Base-by-base conservation (phyloP, 331 rosid species). In the Quercus phellos region DNA sequence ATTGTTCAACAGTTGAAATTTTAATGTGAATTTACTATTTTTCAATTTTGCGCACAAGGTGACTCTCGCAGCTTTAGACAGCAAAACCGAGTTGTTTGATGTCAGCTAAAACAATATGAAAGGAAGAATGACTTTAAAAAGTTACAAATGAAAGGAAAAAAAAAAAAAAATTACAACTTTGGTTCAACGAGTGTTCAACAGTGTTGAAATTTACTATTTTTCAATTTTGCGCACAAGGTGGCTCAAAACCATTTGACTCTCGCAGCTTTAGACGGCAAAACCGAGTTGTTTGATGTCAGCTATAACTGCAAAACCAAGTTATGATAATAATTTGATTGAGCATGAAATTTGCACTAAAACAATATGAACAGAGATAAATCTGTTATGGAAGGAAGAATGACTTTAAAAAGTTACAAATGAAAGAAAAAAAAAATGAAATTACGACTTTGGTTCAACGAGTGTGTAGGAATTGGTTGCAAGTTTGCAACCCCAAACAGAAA, bases 401-500 rank as follows among this genome's bases (percentile, higher is more conserved):
- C 12, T 56, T 21, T 16, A 21, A 63, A 35, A 56, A 55, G 35
- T 54, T 24, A 56, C 30, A 43, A 14, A 24, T 51, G 24, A 50
- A 53, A 72, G n/a, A 8, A 72, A 59, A 56, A 26, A 13, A 5
- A 61, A 17, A 61, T 3, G 43, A 35, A 38, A 38, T 38, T 38
- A 38, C 46, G 2, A 38, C 64, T 58, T 8, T 58, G 64, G 30
- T 56, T 21, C 27, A 55, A 27, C 4, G 16, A 8, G 8, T 1
- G 4, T n/a, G 13, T 1, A 56, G 61, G 84, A 77, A 58, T 46
- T 53, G 64, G 90, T 82, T 86, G 97, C 89, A 74, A 90, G 88
- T 85, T 43, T 82, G 97, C 94, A 90, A 89, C 89, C 67, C 27
- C 74, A 53, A 81, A 71, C 68, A 77, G 63, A 85, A 85, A 60